phyloP scores from a whole-genome alignment of 805 yeast genomes.

The Cyberlindnera euphorbiiphila region DNA sequence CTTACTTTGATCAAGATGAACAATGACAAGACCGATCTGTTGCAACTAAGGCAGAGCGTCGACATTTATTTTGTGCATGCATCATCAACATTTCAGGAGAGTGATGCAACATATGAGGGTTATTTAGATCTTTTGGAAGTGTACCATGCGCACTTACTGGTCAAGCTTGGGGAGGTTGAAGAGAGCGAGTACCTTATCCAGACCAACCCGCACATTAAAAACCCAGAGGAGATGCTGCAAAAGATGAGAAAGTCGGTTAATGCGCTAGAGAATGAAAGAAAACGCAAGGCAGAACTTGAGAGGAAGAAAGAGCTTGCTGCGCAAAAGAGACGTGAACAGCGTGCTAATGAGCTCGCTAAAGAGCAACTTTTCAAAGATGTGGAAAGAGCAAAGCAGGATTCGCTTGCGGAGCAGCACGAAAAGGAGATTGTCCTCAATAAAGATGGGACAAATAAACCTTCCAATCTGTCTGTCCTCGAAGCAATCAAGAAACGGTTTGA shows the following conservation, averaged over 20 bases:
- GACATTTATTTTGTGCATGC: slow-evolving; percentile 22
- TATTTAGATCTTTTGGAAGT: slow-evolving; percentile 23
- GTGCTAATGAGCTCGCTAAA: slow-evolving; percentile 9
- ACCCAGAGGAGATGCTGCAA: slow-evolving; percentile 14
- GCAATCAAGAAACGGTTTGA: slow-evolving; percentile 17
- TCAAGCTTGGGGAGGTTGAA: slow-evolving; percentile 19
- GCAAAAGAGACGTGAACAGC: slow-evolving; percentile 17
- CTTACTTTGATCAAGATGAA: slow-evolving; percentile 25
- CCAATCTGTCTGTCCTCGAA: slow-evolving; percentile 12
- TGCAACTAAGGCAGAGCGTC: slow-evolving; percentile 16
- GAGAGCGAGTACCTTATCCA: slow-evolving; percentile 23
- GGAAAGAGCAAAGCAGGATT: slow-evolving; percentile 12
- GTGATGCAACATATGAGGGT: slow-evolving; percentile 6
- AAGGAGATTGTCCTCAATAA: slow-evolving; percentile 1
- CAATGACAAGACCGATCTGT: slow-evolving; percentile 17
- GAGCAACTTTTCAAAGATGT: slow-evolving; percentile 10
- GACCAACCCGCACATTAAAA: slow-evolving; percentile 17
- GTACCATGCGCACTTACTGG: slow-evolving; percentile 22
- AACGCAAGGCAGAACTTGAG: slow-evolving; percentile 9
- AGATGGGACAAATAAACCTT: not conserved
- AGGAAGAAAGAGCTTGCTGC: slow-evolving; percentile 13
- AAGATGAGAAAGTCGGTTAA: slow-evolving; percentile 11
- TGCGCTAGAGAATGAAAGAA: slow-evolving; percentile 14
- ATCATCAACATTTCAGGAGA: slow-evolving; percentile 5
- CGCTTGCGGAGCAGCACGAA: slow-evolving; percentile 8